Evolutionary conservation across 257 asterid genomes (phyloP).

Genomic region (Solanum corneliomulleri): DNA sequence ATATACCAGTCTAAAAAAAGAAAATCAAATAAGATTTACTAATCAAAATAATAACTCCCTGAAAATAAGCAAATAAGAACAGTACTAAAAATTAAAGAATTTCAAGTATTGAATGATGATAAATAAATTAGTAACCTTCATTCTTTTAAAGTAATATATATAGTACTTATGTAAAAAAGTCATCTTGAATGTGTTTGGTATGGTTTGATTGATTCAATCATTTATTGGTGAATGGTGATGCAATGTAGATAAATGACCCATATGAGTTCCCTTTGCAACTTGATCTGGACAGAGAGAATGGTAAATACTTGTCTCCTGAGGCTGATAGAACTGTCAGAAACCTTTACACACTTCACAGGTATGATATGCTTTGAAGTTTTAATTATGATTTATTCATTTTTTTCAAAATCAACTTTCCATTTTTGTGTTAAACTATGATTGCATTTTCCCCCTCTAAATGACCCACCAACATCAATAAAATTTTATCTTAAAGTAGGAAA

Average conservation of each 20-base stretch:
- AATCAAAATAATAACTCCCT: neutral
- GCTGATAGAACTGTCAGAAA: slow-evolving; percentile 89
- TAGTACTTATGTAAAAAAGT: neutral
- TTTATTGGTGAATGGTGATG: neutral
- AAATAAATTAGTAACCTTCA: neutral
- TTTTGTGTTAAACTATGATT: neutral
- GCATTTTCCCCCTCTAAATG: neutral
- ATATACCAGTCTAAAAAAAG: neutral
- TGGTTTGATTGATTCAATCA: neutral
- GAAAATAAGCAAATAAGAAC: neutral
- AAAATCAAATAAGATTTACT: neutral
- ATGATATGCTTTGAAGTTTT: neutral
- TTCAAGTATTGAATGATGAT: neutral
- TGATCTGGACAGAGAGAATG: slow-evolving; percentile 84
- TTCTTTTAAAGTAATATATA: neutral
- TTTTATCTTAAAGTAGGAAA: neutral
- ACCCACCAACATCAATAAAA: neutral
- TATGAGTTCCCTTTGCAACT: slow-evolving; percentile 95
- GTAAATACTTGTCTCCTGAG: slow-evolving; percentile 86
- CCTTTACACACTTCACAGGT: slow-evolving; percentile 93
- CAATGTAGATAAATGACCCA: slow-evolving; percentile 82
- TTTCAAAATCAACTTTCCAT: neutral
- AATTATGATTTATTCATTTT: neutral
- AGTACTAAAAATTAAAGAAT: neutral
- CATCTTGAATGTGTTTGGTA: neutral